phyloP scores from a whole-genome alignment of 208 protist genomes.

The Acanthamoeba sp. region DNA sequence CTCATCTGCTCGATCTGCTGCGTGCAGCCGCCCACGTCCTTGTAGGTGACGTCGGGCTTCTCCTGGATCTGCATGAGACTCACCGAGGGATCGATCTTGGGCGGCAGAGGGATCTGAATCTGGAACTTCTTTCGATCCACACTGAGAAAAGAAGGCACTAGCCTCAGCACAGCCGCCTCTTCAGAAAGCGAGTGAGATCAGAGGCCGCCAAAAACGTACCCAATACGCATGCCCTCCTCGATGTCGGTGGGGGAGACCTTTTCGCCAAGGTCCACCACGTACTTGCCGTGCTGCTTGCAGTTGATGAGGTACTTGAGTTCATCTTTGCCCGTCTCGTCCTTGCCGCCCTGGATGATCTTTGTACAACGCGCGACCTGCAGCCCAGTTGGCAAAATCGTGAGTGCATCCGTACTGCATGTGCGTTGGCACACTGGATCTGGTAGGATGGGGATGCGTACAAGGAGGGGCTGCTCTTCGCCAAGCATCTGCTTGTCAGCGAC shows the following conservation, averaged over 20 bases:
- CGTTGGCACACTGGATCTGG: neutral
- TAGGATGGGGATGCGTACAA: constrained; percentile 85
- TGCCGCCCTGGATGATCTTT: constrained; percentile 98
- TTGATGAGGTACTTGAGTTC: constrained; percentile 98
- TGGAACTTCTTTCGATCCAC: constrained; percentile 98
- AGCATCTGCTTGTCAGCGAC: constrained; percentile 98
- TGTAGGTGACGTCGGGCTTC: constrained; percentile 99
- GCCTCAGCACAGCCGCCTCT: neutral
- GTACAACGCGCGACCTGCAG: constrained; percentile 97
- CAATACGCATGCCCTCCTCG: constrained; percentile 99
- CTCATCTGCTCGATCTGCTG: constrained; percentile 99
- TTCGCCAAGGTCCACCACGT: constrained; percentile 99
- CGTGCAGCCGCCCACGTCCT: constrained; percentile 99
- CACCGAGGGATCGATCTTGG: constrained; percentile 99
- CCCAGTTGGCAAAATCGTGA: too few species aligned
- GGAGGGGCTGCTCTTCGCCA: constrained; percentile 97
- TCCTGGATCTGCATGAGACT: constrained; percentile 99
- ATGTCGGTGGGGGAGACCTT: constrained; percentile 99
- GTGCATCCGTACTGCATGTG: too few species aligned
- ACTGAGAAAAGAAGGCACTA: constrained; percentile 64
- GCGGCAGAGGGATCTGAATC: constrained; percentile 99
- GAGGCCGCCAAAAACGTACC: constrained; percentile 82
- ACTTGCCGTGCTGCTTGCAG: constrained; percentile 98
- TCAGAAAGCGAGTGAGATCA: neutral
- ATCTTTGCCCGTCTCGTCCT: constrained; percentile 90